phyloP scores from a whole-genome alignment of 176 grass and related monocot species.

The Chrysopogon serrulatus region DNA sequence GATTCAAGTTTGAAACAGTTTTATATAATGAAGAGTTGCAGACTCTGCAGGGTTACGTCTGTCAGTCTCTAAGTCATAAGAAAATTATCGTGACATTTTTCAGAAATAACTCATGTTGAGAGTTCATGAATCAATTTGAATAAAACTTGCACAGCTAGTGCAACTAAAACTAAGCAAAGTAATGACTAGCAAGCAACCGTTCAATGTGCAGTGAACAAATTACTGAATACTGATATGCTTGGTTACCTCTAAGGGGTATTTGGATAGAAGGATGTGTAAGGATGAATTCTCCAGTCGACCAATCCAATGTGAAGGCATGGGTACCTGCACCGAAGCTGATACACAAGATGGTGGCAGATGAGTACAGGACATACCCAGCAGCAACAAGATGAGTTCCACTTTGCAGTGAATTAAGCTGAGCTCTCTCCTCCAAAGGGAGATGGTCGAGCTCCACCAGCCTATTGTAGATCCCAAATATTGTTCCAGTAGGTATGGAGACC shows the following conservation, averaged over 20 bases:
- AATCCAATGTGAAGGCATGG: constrained; percentile 85
- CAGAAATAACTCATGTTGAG: background rate
- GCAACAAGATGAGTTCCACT: constrained; percentile 58
- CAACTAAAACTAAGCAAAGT: background rate
- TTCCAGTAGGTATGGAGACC: constrained; percentile 92
- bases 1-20: background rate
- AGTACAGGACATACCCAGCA: constrained; percentile 85
- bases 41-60: background rate
- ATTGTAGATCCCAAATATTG: constrained; percentile 86
- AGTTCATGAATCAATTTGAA: background rate
- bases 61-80: background rate
- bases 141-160: background rate
- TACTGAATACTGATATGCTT: background rate
- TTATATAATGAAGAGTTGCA: background rate
- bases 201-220: background rate
- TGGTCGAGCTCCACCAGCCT: constrained; percentile 75
- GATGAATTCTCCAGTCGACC: constrained; percentile 69
- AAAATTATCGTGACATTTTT: constrained; percentile 10
- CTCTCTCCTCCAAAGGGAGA: constrained; percentile 67
- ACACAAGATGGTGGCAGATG: constrained; percentile 86
- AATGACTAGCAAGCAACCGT: background rate
- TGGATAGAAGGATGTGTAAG: constrained; percentile 83
- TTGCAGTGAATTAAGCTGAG: constrained; percentile 84
- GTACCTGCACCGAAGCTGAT: constrained; percentile 67
- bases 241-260: constrained; percentile 73